Base-by-base conservation (phyloP, 495 filamentous ascomycete species). In the Neurospora discreta region DNA sequence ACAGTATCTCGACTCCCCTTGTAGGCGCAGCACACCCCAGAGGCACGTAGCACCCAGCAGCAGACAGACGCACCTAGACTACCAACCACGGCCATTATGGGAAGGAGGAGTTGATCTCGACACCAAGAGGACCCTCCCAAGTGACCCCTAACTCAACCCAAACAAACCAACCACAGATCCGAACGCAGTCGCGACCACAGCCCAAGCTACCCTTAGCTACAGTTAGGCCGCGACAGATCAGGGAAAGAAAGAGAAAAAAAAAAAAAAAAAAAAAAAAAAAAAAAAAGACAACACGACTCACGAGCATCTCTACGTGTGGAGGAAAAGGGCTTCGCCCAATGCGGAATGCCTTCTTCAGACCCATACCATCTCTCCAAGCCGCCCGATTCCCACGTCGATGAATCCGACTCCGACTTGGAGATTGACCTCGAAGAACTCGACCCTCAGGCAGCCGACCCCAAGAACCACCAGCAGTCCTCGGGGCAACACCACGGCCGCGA, bases 341-440 rank as follows among this genome's bases (percentile, higher is more conserved):
- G 80, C 84, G 83, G 84, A 78, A 87, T 87, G 86, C 85, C 86
- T 80, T 79, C 80, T 74, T 77, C 81, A 80, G 83, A 82, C 71
- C 81, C 85, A 70, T 81, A 86, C 75, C 83, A 80, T 70, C 83
- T 80, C 52, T 79, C 82, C 73, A 79, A 83, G 79, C 82, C 82
- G 76, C 85, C 86, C 77, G 83, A 86, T 77, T 86, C 84, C 40
- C 82, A 81, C 68, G 74, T 78, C 71, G 82, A 87, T 77, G 84
- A 86, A 69, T 87, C 87, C 68, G 87, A 90, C 73, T 89, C 88
- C 69, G 91, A 92, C 75, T 85, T 92, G 70, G 90, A 93, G 73
- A 83, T 93, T 68, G 90, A 93, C 72, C 85, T 85, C 68, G 79
- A 93, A 75, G 92, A 93, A 84, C 87, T 93, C 43, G 90, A 92